These are phyloP conservation scores for Volvariella surrecta DNA, from an alignment of 1,284 basidiomycete genomes.

Conservation along the genomic window DNA sequence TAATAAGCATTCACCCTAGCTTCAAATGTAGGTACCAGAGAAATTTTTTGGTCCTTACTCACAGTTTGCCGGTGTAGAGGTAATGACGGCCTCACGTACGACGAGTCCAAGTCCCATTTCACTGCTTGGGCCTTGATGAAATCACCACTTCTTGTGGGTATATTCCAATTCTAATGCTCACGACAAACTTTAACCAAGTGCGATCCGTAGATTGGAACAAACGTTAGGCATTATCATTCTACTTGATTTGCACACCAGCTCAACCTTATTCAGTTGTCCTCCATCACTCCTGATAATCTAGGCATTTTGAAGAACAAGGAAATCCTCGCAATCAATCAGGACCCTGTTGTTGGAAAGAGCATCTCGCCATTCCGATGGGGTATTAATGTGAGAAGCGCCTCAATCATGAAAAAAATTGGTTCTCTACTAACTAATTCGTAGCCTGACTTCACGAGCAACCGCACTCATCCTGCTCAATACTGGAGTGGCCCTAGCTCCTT, in stretches of 20 bases:
- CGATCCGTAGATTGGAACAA: conserved; percentile 19
- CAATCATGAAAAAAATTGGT: neutral
- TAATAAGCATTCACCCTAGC: conserved; percentile 16
- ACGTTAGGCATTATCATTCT: conserved; percentile 13
- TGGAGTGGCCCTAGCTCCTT: conserved; percentile 44
- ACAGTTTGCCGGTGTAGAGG: conserved; percentile 24
- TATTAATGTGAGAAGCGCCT: conserved; percentile 31
- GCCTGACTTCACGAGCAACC: conserved; percentile 41
- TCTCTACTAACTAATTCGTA: conserved; percentile 11
- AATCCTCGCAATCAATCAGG: conserved; percentile 38
- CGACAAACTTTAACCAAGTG: neutral
- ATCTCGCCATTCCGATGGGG: conserved; percentile 40
- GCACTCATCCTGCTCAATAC: conserved; percentile 39
- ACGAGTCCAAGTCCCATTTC: conserved; percentile 49
- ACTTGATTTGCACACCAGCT: neutral
- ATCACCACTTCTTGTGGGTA: conserved; percentile 37
- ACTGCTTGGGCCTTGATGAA: conserved; percentile 55
- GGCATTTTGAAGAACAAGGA: conserved; percentile 28
- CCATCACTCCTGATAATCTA: conserved; percentile 24
- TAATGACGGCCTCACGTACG: conserved; percentile 43
- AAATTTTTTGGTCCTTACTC: neutral
- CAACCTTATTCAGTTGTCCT: conserved; percentile 22
- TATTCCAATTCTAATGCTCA: conserved; percentile 7
- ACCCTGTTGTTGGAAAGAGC: conserved; percentile 28
- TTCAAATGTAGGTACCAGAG: conserved; percentile 32